A percentile compares a stretch with the other conserved stretches of the same genome.
These are phyloP conservation scores for Periconia digitata DNA, from an alignment of 2,329 filamentous ascomycete species.

Conservation along the genomic window DNA sequence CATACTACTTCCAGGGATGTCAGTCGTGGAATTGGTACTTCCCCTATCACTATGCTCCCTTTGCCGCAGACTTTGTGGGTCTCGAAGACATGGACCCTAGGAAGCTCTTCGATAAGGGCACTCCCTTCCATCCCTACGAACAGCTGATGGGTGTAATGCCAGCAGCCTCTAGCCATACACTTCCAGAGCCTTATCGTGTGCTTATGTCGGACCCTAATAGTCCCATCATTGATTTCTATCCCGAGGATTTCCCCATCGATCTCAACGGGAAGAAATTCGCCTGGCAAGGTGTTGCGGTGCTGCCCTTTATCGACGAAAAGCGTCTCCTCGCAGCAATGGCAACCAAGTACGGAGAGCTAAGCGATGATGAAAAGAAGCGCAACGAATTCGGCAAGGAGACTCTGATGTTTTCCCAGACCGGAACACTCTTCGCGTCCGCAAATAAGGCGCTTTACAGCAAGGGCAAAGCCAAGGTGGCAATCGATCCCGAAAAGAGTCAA, in stretches of 20 bases:
- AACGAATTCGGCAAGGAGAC: constrained; percentile 81
- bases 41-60: constrained; percentile 96
- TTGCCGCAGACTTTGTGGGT: constrained; percentile 90
- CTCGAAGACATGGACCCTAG: constrained; percentile 68
- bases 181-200: constrained; percentile 84
- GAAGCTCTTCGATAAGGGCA: constrained; percentile 80
- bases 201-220: constrained; percentile 88
- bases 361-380: constrained; percentile 72
- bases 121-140: constrained; percentile 88
- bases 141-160: constrained; percentile 98
- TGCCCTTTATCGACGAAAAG: constrained; percentile 95
- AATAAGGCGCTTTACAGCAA: constrained; percentile 89
- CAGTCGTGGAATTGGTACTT: constrained; percentile 99
- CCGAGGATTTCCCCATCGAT: constrained; percentile 89
- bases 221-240: constrained; percentile 96
- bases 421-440: constrained; percentile 84
- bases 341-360: constrained; percentile 78
- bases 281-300: constrained; percentile 91
- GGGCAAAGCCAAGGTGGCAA: constrained; percentile 61
- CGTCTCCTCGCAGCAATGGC: constrained; percentile 80
- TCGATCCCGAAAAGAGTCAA: constrained; percentile 74
- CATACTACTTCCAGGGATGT: constrained; percentile 98
- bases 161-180: constrained; percentile 86
- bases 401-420: constrained; percentile 79
- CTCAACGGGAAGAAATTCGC: constrained; percentile 98